Percentiles rank a stretch among this genome's conserved stretches.
These are phyloP conservation scores for Cryptosporidium ryanae DNA, from an alignment of 169 alveolate genomes.

Conservation along the genomic window DNA sequence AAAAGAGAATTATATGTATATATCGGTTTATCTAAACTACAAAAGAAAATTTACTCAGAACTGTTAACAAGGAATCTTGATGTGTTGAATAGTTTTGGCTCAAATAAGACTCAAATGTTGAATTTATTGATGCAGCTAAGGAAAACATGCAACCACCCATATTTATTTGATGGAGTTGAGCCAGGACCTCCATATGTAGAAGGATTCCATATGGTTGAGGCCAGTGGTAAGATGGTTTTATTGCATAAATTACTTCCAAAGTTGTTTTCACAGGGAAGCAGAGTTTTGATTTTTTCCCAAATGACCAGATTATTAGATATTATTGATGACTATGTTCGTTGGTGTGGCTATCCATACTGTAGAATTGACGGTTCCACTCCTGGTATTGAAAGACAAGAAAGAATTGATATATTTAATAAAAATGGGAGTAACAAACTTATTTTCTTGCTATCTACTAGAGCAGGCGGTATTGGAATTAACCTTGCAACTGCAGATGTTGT, in stretches of 20 bases:
- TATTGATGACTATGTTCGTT: conserved; percentile 80
- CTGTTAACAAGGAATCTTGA: conserved; percentile 82
- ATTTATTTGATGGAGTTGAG: conserved; percentile 81
- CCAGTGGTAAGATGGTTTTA: conserved; percentile 89
- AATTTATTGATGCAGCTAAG: conserved; percentile 89
- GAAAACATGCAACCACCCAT: conserved; percentile 90
- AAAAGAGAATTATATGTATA: conserved; percentile 88
- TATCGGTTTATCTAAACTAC: conserved; percentile 85
- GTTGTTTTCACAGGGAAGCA: conserved; percentile 85
- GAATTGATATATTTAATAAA: conserved; percentile 84
- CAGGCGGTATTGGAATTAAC: conserved; percentile 93
- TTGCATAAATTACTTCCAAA: conserved; percentile 88
- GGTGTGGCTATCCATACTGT: conserved; percentile 82
- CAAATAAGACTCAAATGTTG: conserved; percentile 83
- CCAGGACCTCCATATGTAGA: conserved; percentile 81
- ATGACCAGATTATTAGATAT: conserved; percentile 81
- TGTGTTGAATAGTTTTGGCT: conserved; percentile 81
- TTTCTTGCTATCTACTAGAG: conserved; percentile 87
- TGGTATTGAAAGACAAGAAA: conserved; percentile 83
- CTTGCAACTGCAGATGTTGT: conserved; percentile 91
- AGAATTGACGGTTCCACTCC: conserved; percentile 83
- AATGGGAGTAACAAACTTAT: conserved; percentile 84
- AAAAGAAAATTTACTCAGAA: conserved; percentile 85
- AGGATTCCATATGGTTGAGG: conserved; percentile 82
- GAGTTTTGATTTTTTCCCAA: conserved; percentile 88